phyloP scores from a whole-genome alignment of 2,329 filamentous ascomycete species.

The Penicillium sp. region DNA sequence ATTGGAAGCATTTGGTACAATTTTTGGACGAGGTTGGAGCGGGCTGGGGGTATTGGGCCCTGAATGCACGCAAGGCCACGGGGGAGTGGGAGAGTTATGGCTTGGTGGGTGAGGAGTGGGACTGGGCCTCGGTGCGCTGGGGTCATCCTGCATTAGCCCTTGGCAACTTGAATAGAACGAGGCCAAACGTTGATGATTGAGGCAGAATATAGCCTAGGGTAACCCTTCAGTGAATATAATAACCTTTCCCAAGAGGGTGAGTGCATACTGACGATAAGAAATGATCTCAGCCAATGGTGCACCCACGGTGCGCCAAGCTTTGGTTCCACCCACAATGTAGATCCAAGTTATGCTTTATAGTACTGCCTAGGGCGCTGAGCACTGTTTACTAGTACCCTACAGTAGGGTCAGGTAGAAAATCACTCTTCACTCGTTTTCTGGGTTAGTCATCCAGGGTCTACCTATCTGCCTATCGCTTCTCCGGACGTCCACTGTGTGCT shows the following conservation, averaged over 20 bases:
- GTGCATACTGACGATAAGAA: no score
- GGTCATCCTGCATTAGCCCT: conserved; percentile 55
- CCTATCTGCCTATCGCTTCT: neutral
- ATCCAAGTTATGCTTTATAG: no score
- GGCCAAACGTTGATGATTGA: neutral
- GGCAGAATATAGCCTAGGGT: no score
- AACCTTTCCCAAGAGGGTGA: no score
- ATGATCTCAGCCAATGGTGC: conserved; percentile 1
- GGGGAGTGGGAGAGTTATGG: conserved; percentile 63
- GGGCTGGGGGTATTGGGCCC: conserved; percentile 72
- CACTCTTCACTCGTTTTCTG: no score
- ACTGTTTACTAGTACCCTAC: no score
- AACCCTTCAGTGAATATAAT: no score
- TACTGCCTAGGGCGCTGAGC: no score
- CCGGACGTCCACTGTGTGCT: neutral
- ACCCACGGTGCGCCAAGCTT: conserved; percentile 5
- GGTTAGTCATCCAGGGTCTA: neutral
- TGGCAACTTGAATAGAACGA: neutral
- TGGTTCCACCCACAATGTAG: neutral
- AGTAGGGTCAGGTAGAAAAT: no score
- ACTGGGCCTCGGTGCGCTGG: conserved; percentile 57
- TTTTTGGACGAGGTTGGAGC: conserved; percentile 63
- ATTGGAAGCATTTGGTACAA: conserved; percentile 67
- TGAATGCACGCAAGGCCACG: conserved; percentile 68
- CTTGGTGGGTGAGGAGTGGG: conserved; percentile 67